Percentiles rank a stretch among this genome's conserved stretches.
These are phyloP conservation scores for Saccharomyces mikatae DNA, from an alignment of 805 yeast species.

Conservation along the genomic window DNA sequence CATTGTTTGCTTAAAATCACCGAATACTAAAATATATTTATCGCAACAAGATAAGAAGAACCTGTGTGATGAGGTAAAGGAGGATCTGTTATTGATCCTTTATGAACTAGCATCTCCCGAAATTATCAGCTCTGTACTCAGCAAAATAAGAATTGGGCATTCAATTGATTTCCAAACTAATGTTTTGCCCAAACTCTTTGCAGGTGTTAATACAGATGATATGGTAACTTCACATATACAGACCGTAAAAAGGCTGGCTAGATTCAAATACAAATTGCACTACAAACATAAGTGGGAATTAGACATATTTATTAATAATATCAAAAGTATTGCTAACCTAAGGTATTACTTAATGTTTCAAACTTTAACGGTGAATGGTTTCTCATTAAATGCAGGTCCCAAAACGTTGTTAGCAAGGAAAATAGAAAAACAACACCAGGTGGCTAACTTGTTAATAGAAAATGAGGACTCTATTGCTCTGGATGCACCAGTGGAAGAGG, in stretches of 20 bases:
- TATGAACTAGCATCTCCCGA: slow-evolving; percentile 24
- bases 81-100: slow-evolving; percentile 21
- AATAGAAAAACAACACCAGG: slow-evolving; percentile 1
- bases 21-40: slow-evolving; percentile 21
- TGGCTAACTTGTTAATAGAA: slow-evolving; percentile 2
- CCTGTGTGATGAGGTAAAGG: slow-evolving; percentile 21
- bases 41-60: slow-evolving; percentile 26
- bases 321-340: slow-evolving; percentile 17
- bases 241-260: slow-evolving; percentile 21
- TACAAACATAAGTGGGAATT: slow-evolving; percentile 27
- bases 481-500: slow-evolving; percentile 5
- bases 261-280: slow-evolving; percentile 20
- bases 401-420: slow-evolving; percentile 3
- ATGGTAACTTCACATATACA: slow-evolving; percentile 11
- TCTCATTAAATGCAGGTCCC: slow-evolving; percentile 1
- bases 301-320: slow-evolving; percentile 24
- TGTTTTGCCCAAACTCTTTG: slow-evolving; percentile 8
- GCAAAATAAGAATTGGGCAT: slow-evolving; percentile 23
- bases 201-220: slow-evolving; percentile 1
- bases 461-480: slow-evolving; percentile 3
- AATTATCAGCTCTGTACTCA: slow-evolving; percentile 12
- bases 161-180: slow-evolving; percentile 15
- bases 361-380: neutral
- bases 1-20: slow-evolving; percentile 26
- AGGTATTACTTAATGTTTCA: slow-evolving; percentile 18